Evolutionary conservation across 2,329 filamentous ascomycete species (phyloP), one percentile per base, ranked within the genome.

Genomic region (Ophiostoma fasciatum): DNA sequence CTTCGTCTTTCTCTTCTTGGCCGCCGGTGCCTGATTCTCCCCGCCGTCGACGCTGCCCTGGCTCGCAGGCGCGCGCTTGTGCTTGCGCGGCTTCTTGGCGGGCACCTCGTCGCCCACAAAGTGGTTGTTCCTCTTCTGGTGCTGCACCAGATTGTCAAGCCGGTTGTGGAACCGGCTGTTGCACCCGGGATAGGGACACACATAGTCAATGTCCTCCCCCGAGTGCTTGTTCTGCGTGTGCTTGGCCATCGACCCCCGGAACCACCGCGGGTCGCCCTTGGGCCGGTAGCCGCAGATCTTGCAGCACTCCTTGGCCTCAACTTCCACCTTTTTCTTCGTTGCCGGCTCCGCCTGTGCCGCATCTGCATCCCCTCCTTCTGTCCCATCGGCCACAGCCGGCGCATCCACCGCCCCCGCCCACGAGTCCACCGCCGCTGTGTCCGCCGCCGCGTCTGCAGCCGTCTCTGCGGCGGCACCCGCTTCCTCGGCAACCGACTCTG

Each of bases 211-310:
- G 41, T 58, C 56, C 7, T 64, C 62, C 25, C 63, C 64, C 3
- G 54, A 58, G 50, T 73, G 68, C 49, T 68, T 63, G 40, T 64
- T 53, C 48, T 64, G 68, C 54, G 59, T 68, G 48, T 73, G 68
- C 50, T 71, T 73, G 33, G 66, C 61, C 67, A 73, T 69, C 48
- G 64, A 70, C 6, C 67, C 67, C 30, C 62, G 62, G 47, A 71
- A 72, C 68, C 68, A 72, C 39, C 63, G 59, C n/a, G 68, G 66
- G 33, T 68, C 60, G 4, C 68, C 68, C 42, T 65, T 68, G 1
- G 68, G 68, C 9, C 64, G 58, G 50, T 72, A 72, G 3, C 62
- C 65, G 41, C 68, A 73, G 14, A 68, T 52, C 17, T 64, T 60
- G 45, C 68, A 72, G 42, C 57, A 57, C 33, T 59, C 57, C 31